Base-by-base conservation (phyloP, 2,329 filamentous ascomycete genomes). In the Fusarium pseudonygamai region DNA sequence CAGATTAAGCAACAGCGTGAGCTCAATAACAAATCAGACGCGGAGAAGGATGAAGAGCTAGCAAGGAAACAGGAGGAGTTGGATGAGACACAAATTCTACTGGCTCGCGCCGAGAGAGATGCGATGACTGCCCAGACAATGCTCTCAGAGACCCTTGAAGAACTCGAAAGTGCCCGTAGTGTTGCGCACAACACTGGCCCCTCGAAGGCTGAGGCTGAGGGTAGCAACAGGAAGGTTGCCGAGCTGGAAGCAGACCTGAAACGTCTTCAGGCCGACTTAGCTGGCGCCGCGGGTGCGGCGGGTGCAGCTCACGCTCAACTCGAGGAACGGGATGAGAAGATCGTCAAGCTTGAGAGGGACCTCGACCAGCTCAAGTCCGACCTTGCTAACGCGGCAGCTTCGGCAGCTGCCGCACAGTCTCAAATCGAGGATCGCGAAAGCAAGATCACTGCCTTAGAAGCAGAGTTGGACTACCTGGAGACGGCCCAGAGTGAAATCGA, bases 1-100 rank as follows among this genome's bases (percentile, higher is more conserved):
- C 95, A 98, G 81, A 96, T 98, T 78, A 96, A 97, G 83, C 95
- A 98, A 80, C 96, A 98, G 83, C 93, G 95, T 66, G 94, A 97
- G 79, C 88, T 98, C 64, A 97, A 97, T 83, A 95, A 88, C 84
- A 95, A 95, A 79, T 95, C 94, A 3, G 94, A 97, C 74, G 86
- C 89, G 26, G 88, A 91, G 69, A 90, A 91, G 78, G 91, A 93
- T 75, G 87, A 87, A 45, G 89, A 93, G 71, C 80, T 93, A n/a
- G 84, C 87, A 30, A 81, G 85, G 53, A 90, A 89, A 75, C 84
- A 87, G 60, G 86, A 88, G 22, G 87, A 92, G 74, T 79, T 93
- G 12, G 85, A 89, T 40, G 82, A 84, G 64, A 80, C 79, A 45
- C 82, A 78, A 60, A 39, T 79, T 26, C 78, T 82, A 13, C 65